These are phyloP conservation scores for Rhynchospora tenuis DNA, from an alignment of 176 grass and related monocot genomes.

Conservation along the genomic window DNA sequence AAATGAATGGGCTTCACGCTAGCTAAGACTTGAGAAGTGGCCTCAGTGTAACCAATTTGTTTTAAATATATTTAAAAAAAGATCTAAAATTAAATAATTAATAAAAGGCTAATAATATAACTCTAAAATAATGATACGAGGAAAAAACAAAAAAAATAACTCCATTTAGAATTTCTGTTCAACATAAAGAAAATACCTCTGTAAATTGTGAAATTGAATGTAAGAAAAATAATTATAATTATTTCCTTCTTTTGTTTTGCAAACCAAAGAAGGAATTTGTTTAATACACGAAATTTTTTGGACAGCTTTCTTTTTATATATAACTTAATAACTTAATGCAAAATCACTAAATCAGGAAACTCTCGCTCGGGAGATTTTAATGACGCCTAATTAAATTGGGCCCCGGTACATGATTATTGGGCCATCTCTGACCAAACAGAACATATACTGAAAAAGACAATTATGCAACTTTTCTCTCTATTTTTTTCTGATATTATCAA, in stretches of 20 bases:
- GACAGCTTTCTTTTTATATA: too few species aligned
- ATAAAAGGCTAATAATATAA: background rate
- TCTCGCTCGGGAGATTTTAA: background rate
- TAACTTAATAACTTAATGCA: background rate
- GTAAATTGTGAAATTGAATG: background rate
- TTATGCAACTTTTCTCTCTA: too few species aligned
- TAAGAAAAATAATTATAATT: background rate
- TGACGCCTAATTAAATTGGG: background rate
- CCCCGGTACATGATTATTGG: background rate
- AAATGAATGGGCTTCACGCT: constrained; percentile 16
- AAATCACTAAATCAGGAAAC: background rate
- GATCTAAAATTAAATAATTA: background rate
- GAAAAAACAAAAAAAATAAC: background rate
- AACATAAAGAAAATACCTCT: background rate
- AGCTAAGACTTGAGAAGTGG: background rate
- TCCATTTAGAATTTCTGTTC: background rate
- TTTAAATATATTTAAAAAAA: background rate
- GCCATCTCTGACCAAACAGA: background rate
- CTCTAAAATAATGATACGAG: background rate
- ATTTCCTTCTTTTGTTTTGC: background rate
- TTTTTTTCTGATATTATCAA: too few species aligned
- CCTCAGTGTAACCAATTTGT: constrained; percentile 2
- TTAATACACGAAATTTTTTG: background rate
- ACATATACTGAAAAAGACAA: too few species aligned
- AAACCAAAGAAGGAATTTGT: background rate